Evolutionary conservation across 2,329 filamentous ascomycete species (phyloP), one percentile per base, ranked within the genome.

Genomic region (Nemania sp.): DNA sequence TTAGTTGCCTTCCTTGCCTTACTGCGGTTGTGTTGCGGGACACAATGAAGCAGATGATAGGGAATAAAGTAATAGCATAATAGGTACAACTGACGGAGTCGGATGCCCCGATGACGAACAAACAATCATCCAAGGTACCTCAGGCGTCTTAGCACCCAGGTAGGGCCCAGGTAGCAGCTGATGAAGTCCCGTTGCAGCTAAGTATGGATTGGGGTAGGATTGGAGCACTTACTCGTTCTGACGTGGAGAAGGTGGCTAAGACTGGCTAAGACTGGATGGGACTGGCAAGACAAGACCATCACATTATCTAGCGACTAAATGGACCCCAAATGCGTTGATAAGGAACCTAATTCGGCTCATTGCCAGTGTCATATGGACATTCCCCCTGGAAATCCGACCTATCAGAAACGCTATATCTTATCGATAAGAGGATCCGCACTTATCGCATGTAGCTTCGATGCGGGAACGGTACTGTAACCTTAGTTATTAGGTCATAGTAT

Each of bases 91-190:
- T 62, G 64, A 63, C 67, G 54, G 64, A 58, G 62, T 65, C 43
- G 66, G 52, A 63, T 70, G 64, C 54, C 54, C 69, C 67, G 67
- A 71, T 71, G 69, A 71, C 69, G 69, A 71, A 69, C 67, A 60
- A 29, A 58, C 29, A n/a, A 53, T 49, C n/a, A n/a, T n/a, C n/a
- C n/a, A 27, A 32, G 24, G 4, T 53, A 29, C 52, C 27, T 55
- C 52, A 35, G 32, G 24, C 53, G 35, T 4, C 15, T 35, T 26
- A 57, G n/a, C n/a, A n/a, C n/a, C n/a, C n/a, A n/a, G n/a, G n/a
- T n/a, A n/a, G n/a, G n/a, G n/a, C n/a, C n/a, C n/a, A n/a, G n/a
- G n/a, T n/a, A n/a, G 29, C 53, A 56, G 53, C 53, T 56, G 53
- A 56, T 56, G 32, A 26, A 38, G 53, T 41, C 53, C 52, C 53